A percentile compares a stretch with the other conserved stretches of the same genome.
phyloP scores from a whole-genome alignment of 345 rosid genomes.

The Tarenaya hassleriana region DNA sequence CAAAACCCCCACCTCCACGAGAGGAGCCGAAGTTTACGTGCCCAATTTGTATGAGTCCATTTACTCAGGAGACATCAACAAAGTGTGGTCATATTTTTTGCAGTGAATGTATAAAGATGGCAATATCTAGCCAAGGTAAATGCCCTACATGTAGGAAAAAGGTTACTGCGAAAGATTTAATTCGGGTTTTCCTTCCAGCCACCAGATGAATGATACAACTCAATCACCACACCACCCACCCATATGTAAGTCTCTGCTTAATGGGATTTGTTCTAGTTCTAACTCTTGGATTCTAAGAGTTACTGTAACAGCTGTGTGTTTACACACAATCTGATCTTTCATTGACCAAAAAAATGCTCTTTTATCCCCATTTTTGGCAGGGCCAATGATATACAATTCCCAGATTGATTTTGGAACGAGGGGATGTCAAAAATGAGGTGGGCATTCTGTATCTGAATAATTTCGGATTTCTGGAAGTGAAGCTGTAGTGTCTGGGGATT shows the following conservation, averaged over 20 bases:
- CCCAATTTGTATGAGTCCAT: conserved; percentile 82
- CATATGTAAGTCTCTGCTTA: conserved; percentile 21
- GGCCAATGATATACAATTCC: conserved; percentile 4
- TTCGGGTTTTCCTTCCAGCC: conserved; percentile 86
- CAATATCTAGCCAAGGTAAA: conserved; percentile 48
- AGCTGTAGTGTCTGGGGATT: not conserved
- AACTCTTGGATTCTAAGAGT: conserved; percentile 2
- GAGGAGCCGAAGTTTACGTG: conserved; percentile 75
- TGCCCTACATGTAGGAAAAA: conserved; percentile 93
- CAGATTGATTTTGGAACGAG: conserved; percentile 9
- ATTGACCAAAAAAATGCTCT: not conserved
- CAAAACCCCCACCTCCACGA: conserved; percentile 37
- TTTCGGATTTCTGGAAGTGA: conserved; percentile 7
- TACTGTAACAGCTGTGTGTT: not conserved
- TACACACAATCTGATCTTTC: conserved; percentile 4
- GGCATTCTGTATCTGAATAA: conserved; percentile 12
- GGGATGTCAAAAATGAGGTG: conserved; percentile 12
- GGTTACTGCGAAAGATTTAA: conserved; percentile 51
- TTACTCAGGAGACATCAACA: conserved; percentile 71
- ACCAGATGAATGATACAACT: conserved; percentile 33
- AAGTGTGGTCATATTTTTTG: conserved; percentile 98
- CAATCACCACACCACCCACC: conserved; percentile 18
- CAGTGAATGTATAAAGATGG: conserved; percentile 56
- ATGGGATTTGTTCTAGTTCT: not conserved
- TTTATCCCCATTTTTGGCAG: conserved; percentile 6